These are phyloP conservation scores for Boletus rufocinnamomeus DNA, from an alignment of 768 basidiomycete species.

Conservation along the genomic window DNA sequence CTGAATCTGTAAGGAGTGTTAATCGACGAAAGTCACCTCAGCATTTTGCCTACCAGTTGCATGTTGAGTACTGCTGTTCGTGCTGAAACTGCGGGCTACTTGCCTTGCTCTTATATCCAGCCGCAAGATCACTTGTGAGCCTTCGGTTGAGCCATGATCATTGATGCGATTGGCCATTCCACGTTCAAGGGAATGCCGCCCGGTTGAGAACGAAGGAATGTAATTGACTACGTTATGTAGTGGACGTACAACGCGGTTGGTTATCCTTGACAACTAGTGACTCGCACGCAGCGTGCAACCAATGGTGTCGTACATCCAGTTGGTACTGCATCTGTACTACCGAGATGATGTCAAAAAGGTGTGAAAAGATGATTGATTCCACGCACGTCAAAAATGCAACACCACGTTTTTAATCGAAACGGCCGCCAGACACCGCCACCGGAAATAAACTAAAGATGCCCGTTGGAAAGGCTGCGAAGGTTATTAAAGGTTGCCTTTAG, in stretches of 20 bases:
- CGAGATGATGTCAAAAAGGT: background rate
- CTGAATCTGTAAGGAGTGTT: background rate
- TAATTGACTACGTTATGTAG: background rate
- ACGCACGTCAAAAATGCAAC: background rate
- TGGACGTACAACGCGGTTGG: background rate
- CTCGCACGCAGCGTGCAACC: background rate
- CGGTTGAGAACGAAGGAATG: background rate
- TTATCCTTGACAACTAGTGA: background rate
- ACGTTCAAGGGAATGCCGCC: background rate
- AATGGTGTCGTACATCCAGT: background rate
- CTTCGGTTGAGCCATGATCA: background rate
- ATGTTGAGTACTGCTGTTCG: background rate
- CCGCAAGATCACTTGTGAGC: background rate
- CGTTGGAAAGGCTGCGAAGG: background rate
- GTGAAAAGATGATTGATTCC: background rate
- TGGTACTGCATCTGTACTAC: background rate
- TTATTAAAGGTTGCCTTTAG: background rate
- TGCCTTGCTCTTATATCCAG: conserved; percentile 10
- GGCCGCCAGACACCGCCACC: background rate
- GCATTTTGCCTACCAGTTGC: conserved; percentile 6
- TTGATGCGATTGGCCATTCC: background rate
- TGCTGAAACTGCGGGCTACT: background rate
- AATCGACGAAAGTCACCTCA: background rate
- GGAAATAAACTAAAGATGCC: background rate
- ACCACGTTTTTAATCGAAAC: background rate